phyloP scores from a whole-genome alignment of 495 filamentous ascomycete genomes.

The Schizothecium vesticola region DNA sequence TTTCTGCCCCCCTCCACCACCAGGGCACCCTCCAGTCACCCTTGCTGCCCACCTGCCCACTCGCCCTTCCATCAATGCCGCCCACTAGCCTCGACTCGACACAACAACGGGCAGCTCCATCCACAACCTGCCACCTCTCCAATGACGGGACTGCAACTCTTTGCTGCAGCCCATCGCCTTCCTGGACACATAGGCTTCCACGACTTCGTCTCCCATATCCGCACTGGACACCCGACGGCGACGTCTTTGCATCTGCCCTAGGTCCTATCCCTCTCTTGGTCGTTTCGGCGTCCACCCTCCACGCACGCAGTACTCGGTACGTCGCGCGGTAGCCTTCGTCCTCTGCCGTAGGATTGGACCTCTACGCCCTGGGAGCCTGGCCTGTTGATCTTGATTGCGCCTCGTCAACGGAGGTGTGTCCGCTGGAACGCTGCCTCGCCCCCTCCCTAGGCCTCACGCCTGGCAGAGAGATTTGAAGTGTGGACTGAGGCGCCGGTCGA shows the following conservation, averaged over 20 bases:
- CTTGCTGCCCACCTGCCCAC: too few species aligned
- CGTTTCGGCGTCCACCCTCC: not conserved
- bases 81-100: not conserved
- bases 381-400: not conserved
- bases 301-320: not conserved
- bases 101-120: not conserved
- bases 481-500: not conserved
- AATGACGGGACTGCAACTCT: not conserved
- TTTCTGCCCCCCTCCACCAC: constrained; percentile 6
- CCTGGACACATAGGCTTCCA: not conserved
- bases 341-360: not conserved
- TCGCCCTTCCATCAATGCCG: too few species aligned
- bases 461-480: not conserved
- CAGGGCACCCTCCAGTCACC: not conserved
- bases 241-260: not conserved
- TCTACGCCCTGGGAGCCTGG: not conserved
- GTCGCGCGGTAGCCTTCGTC: not conserved
- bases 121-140: not conserved
- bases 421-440: not conserved
- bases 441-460: not conserved
- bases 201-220: not conserved
- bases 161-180: not conserved
- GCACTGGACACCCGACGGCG: not conserved
- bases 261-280: not conserved
- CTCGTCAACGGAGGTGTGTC: not conserved